Evolutionary conservation across 257 asterid species (phyloP).

Genomic region (Prunella vulgaris): DNA sequence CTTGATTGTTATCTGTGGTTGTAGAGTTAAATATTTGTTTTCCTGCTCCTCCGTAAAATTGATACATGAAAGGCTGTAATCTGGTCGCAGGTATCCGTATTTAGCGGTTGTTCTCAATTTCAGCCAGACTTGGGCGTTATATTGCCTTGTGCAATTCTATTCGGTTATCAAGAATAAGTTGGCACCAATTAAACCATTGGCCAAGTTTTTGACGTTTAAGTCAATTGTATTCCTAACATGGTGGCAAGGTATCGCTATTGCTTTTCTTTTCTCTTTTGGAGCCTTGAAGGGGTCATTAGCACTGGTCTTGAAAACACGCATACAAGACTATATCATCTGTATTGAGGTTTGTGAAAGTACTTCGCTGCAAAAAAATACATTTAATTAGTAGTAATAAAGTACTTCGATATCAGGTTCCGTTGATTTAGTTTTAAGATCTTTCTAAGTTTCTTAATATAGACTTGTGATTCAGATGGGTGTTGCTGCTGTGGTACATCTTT

Average conservation of each 20-base stretch:
- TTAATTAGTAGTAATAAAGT: neutral
- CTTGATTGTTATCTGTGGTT: neutral
- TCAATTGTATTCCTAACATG: constrained; percentile 92
- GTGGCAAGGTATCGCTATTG: constrained; percentile 98
- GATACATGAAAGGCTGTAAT: constrained; percentile 16
- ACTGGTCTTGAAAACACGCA: constrained; percentile 65
- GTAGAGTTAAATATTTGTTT: neutral
- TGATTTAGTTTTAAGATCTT: neutral
- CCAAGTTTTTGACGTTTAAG: constrained; percentile 93
- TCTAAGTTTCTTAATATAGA: constrained; percentile 18
- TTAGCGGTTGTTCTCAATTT: constrained; percentile 87
- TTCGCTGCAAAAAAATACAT: neutral
- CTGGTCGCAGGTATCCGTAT: constrained; percentile 87
- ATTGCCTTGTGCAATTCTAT: constrained; percentile 95
- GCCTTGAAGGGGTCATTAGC: constrained; percentile 84
- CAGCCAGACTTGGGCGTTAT: constrained; percentile 97
- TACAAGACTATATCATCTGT: constrained; percentile 94
- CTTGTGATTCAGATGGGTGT: constrained; percentile 78
- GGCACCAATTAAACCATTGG: constrained; percentile 94
- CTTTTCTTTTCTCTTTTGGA: constrained; percentile 88
- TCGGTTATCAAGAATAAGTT: constrained; percentile 82
- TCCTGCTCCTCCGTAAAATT: neutral
- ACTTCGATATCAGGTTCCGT: neutral
- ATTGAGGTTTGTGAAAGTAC: constrained; percentile 58
- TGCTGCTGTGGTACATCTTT: constrained; percentile 95